phyloP scores from a whole-genome alignment of 495 filamentous ascomycete genomes.

The Hypomontagnella submonticulosa region DNA sequence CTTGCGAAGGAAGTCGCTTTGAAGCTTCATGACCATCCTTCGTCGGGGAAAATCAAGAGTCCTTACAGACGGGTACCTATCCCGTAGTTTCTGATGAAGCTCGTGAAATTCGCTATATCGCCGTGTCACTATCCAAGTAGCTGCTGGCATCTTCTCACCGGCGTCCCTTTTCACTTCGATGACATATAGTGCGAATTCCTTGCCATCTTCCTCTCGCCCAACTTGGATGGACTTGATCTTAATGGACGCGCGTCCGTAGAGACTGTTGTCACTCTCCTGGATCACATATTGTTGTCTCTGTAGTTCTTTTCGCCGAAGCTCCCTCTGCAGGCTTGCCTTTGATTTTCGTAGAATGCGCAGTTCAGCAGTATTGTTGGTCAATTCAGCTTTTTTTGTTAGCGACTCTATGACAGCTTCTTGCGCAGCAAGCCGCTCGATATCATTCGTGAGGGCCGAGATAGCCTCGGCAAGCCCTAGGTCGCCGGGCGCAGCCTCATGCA shows the following conservation, averaged over 20 bases:
- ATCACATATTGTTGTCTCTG: conserved; percentile 97
- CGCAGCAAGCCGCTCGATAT: conserved; percentile 87
- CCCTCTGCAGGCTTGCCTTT: conserved; percentile 88
- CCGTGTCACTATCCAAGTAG: conserved; percentile 80
- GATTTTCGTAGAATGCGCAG: conserved; percentile 93
- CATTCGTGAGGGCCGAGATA: conserved; percentile 81
- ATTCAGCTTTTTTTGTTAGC: conserved; percentile 89
- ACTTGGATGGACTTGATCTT: conserved; percentile 92
- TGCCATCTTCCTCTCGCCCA: conserved; percentile 89
- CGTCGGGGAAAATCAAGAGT: conserved; percentile 91
- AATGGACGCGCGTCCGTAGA: conserved; percentile 90
- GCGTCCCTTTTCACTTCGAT: conserved; percentile 91
- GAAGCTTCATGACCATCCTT: conserved; percentile 93
- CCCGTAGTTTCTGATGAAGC: conserved; percentile 87
- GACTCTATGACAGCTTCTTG: conserved; percentile 95
- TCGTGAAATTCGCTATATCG: conserved; percentile 98
- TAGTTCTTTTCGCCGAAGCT: conserved; percentile 92
- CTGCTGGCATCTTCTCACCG: conserved; percentile 87
- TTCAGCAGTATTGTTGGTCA: conserved; percentile 96
- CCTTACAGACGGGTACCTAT: conserved; percentile 85
- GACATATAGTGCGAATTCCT: conserved; percentile 93
- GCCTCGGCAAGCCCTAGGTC: conserved; percentile 95
- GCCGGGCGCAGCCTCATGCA: conserved; percentile 94
- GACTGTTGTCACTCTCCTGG: conserved; percentile 96
- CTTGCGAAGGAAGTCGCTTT: conserved; percentile 94